A percentile compares a stretch with the other conserved stretches of the same genome.
Evolutionary conservation across 768 basidiomycete genomes (phyloP).

Genomic region (Tulasnella sp.): DNA sequence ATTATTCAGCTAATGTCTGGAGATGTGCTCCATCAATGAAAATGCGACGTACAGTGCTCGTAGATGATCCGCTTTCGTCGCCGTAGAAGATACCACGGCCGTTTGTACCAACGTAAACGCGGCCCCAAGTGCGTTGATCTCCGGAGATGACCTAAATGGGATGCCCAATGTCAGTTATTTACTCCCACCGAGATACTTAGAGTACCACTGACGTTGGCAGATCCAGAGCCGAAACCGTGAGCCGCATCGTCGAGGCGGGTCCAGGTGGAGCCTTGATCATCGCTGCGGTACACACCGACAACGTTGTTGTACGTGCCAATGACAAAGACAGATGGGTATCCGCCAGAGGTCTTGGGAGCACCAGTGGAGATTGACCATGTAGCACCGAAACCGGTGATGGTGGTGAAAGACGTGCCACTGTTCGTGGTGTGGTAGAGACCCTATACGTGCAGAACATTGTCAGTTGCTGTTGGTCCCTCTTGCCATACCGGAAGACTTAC

Average conservation of each 20-base stretch:
- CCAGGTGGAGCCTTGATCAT: slow-evolving; percentile 44
- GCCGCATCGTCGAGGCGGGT: slow-evolving; percentile 24
- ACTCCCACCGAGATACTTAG: neutral
- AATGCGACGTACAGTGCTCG: neutral
- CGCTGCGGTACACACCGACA: slow-evolving; percentile 53
- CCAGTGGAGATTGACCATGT: slow-evolving; percentile 62
- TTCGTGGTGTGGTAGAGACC: slow-evolving; percentile 57
- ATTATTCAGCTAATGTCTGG: neutral
- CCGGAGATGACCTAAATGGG: slow-evolving; percentile 1
- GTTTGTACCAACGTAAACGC: slow-evolving; percentile 27
- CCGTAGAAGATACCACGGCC: slow-evolving; percentile 29
- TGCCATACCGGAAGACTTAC: neutral
- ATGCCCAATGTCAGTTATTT: neutral
- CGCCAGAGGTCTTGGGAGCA: slow-evolving; percentile 45
- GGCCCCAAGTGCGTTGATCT: slow-evolving; percentile 18
- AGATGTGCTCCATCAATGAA: neutral
- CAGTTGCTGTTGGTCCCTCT: neutral
- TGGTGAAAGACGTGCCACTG: slow-evolving; percentile 47
- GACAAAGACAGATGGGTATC: slow-evolving; percentile 54
- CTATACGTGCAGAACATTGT: slow-evolving; percentile 21
- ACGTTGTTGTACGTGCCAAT: slow-evolving; percentile 48
- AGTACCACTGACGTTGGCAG: slow-evolving; percentile 11
- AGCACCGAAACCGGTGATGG: slow-evolving; percentile 45
- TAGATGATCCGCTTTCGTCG: slow-evolving; percentile 11
- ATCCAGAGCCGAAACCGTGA: slow-evolving; percentile 23